These are phyloP conservation scores for Gynochthodes officinalis DNA, from an alignment of 257 asterid species.

Conservation along the genomic window DNA sequence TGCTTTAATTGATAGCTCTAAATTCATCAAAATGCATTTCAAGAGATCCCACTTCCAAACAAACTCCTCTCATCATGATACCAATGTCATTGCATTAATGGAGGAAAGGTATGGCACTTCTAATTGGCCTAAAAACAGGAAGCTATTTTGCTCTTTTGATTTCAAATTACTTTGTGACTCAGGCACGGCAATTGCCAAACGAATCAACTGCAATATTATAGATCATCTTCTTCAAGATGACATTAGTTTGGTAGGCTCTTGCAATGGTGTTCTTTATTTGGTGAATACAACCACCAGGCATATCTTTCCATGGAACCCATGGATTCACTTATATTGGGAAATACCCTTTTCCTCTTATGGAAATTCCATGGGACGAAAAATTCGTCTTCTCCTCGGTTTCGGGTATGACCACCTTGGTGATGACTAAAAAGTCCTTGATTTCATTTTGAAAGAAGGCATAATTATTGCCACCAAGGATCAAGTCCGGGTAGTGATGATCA, in stretches of 20 bases:
- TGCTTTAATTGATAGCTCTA: constrained; percentile 3
- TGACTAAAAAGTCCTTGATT: neutral
- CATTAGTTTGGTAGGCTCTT: neutral
- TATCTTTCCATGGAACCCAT: neutral
- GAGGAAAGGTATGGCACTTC: neutral
- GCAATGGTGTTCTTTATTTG: neutral
- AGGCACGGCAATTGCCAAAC: neutral
- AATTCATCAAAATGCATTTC: neutral
- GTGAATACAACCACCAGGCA: neutral
- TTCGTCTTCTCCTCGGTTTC: neutral
- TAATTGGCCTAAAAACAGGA: neutral
- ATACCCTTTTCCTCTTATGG: neutral
- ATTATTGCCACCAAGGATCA: too few relatives aligned
- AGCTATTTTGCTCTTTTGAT: neutral
- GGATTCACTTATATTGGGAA: neutral
- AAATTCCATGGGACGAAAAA: neutral
- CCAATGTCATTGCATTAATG: neutral
- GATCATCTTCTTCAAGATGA: neutral
- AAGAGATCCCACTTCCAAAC: neutral
- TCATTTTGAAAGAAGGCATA: too few relatives aligned
- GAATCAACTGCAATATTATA: neutral
- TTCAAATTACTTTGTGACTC: neutral
- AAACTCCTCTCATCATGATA: neutral
- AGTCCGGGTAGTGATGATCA: too few relatives aligned
- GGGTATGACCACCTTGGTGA: neutral